A percentile compares a stretch with the other conserved stretches of the same genome.
These are phyloP conservation scores for Sclerotinia subarctica DNA, from an alignment of 2,329 filamentous ascomycete species.

Conservation along the genomic window DNA sequence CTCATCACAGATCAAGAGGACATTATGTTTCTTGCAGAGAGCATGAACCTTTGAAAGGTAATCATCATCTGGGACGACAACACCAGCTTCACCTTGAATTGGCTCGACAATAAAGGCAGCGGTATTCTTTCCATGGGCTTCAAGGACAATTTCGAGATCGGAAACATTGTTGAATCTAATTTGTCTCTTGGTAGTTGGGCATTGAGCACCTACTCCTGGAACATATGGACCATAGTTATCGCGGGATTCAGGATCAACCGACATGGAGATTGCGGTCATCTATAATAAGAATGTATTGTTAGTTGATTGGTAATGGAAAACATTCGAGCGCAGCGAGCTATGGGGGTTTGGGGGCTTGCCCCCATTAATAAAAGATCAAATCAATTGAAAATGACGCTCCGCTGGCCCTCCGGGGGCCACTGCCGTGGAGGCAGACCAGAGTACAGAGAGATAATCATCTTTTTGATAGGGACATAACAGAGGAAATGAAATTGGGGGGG, in stretches of 20 bases:
- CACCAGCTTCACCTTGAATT: slow-evolving; percentile 95
- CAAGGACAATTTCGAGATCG: slow-evolving; percentile 75
- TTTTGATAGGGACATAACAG: neutral
- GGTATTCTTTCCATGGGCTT: slow-evolving; percentile 77
- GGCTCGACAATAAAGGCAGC: slow-evolving; percentile 94
- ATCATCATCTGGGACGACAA: slow-evolving; percentile 87
- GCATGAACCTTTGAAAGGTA: slow-evolving; percentile 78
- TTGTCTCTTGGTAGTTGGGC: slow-evolving; percentile 70
- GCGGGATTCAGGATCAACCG: slow-evolving; percentile 93
- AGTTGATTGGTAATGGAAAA: neutral
- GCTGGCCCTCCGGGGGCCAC: slow-evolving; percentile 9
- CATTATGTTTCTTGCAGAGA: slow-evolving; percentile 92
- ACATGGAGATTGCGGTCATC: slow-evolving; percentile 93
- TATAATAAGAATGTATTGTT: slow-evolving; percentile 6
- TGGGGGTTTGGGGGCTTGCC: slow-evolving; percentile 12
- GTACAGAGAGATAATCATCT: neutral
- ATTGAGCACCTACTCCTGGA: slow-evolving; percentile 75
- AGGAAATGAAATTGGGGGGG: neutral
- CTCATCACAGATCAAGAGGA: slow-evolving; percentile 94
- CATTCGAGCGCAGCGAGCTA: slow-evolving; percentile 4
- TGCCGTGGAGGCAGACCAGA: slow-evolving; percentile 4
- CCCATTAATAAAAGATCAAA: neutral
- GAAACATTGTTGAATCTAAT: slow-evolving; percentile 85
- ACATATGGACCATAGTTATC: slow-evolving; percentile 92
- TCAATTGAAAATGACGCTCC: neutral